Base-by-base conservation (phyloP, 2,329 filamentous ascomycete genomes). In the Nothophaeocryptopus gaeumannii region DNA sequence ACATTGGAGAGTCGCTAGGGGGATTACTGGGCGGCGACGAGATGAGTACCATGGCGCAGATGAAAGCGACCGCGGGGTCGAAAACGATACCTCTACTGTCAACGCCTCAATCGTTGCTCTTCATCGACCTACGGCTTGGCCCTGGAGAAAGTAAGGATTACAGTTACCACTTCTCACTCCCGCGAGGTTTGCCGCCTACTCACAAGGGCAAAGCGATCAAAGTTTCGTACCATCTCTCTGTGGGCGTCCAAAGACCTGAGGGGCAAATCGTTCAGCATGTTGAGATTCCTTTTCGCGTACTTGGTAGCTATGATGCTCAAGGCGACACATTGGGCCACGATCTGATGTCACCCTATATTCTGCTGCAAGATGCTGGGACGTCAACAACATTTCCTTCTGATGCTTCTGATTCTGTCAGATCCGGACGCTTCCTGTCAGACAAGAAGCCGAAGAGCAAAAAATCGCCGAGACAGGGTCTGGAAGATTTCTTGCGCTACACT, bases 201-300 rank as follows among this genome's bases (percentile, higher is more conserved):
- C 89, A 97, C 67, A 86, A 86, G 61, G 93, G 93, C 9, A 91
- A 93, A 65, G 89, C 89, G 1, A 93, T 96, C 65, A 97, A 97
- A 70, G 91, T 96, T 42, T 82, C 84, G 2, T 99, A 99, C 72
- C 88, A 88, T 66, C 76, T 99, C 10, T 84, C 95, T 8, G 88
- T 99, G 56, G 92, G 92, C 38, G 96, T 92, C 0, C 93, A 99
- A 68, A 78, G 91, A 55, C 84, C 88, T 1, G 88, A 90, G 60
- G 85, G 92, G 57, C 89, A 83, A 59, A 72, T 89, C 61, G 85
- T 97, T 39, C 88, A 86, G 61, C 89, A 89, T n/a, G 86, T 96
- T 36, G 92, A 95, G 56, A 78, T 96, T 26, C 93, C 93, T 0
- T 96, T 99, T 65, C 83, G 93, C 36, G 88, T 99, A 2, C 82